Conservation (phyloP, 805 yeast species). For the Blastobotrys robertii region DNA sequence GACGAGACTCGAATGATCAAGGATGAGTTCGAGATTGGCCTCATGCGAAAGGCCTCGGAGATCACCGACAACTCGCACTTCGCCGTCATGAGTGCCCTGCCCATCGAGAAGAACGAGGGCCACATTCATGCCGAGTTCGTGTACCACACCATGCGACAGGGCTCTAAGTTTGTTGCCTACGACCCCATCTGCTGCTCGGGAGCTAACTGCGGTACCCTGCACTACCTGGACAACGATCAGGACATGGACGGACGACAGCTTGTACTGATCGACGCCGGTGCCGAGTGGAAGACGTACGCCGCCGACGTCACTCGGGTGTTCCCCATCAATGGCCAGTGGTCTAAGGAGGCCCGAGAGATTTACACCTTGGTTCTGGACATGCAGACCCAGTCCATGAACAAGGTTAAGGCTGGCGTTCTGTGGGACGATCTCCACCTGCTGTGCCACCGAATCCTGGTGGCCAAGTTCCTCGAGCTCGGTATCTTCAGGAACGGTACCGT, state of each 20-base stretch:
- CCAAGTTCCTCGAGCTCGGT: conserved; percentile 62
- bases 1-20: conserved; percentile 83
- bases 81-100: conserved; percentile 88
- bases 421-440: conserved; percentile 83
- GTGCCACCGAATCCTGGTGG: conserved; percentile 71
- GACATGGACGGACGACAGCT: conserved; percentile 48
- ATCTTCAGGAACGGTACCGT: conserved; percentile 51
- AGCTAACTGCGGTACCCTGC: conserved; percentile 81
- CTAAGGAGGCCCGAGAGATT: conserved; percentile 73
- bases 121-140: conserved; percentile 94
- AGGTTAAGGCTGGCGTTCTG: conserved; percentile 66
- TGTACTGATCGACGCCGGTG: conserved; percentile 89
- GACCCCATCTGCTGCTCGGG: conserved; percentile 97
- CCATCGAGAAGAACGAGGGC: conserved; percentile 76
- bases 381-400: conserved; percentile 65
- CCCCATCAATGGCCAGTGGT: conserved; percentile 87
- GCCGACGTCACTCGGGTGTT: conserved; percentile 92
- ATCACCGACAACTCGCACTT: conserved; percentile 83
- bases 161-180: conserved; percentile 79
- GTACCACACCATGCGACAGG: conserved; percentile 89
- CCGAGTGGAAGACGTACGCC: conserved; percentile 91
- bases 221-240: conserved; percentile 76
- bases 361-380: conserved; percentile 72
- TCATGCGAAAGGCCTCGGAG: conserved; percentile 70
- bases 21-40: conserved; percentile 68